Evolutionary conservation across 192 early-diverging fungal species (phyloP).

Genomic region (Dimargaris cristalligena): DNA sequence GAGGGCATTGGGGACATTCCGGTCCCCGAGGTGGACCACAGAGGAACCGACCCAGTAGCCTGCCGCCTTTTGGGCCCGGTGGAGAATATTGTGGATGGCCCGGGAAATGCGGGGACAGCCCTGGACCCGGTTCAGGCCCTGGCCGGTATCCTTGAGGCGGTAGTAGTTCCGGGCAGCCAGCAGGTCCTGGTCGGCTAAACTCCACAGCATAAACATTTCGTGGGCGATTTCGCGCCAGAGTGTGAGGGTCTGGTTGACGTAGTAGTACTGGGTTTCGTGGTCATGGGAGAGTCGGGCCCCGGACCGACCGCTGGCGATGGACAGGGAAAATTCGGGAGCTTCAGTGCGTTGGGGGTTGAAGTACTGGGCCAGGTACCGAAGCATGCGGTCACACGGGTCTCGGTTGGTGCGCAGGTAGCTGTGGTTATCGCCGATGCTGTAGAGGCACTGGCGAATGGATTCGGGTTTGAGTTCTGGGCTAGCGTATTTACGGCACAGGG

Average conservation of each 20-base stretch:
- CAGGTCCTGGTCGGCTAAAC: slow-evolving; percentile 75
- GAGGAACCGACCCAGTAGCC: slow-evolving; percentile 87
- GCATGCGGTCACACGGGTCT: slow-evolving; percentile 92
- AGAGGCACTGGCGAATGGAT: slow-evolving; percentile 67
- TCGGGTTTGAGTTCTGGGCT: slow-evolving; percentile 36
- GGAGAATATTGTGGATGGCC: slow-evolving; percentile 78
- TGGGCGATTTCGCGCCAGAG: slow-evolving; percentile 93
- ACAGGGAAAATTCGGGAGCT: slow-evolving; percentile 42
- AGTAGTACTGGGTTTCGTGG: slow-evolving; percentile 85
- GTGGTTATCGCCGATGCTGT: slow-evolving; percentile 97
- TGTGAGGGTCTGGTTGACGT: slow-evolving; percentile 82
- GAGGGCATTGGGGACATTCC: slow-evolving; percentile 95
- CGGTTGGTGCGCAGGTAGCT: slow-evolving; percentile 75
- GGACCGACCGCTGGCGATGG: slow-evolving; percentile 62
- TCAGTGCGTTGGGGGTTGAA: slow-evolving; percentile 53
- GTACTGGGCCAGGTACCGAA: slow-evolving; percentile 46
- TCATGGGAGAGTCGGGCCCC: slow-evolving; percentile 84
- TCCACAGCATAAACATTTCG: slow-evolving; percentile 97
- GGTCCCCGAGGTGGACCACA: slow-evolving; percentile 94
- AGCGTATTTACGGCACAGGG: slow-evolving; percentile 64
- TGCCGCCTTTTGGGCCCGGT: slow-evolving; percentile 66
- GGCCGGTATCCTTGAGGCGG: slow-evolving; percentile 87
- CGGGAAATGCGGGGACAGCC: slow-evolving; percentile 63
- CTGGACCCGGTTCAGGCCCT: slow-evolving; percentile 93
- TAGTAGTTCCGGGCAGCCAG: slow-evolving; percentile 53